Evolutionary conservation across 208 protist genomes (phyloP), one percentile per base, ranked within the genome.

Genomic region (Trypanosomatidae sp.): DNA sequence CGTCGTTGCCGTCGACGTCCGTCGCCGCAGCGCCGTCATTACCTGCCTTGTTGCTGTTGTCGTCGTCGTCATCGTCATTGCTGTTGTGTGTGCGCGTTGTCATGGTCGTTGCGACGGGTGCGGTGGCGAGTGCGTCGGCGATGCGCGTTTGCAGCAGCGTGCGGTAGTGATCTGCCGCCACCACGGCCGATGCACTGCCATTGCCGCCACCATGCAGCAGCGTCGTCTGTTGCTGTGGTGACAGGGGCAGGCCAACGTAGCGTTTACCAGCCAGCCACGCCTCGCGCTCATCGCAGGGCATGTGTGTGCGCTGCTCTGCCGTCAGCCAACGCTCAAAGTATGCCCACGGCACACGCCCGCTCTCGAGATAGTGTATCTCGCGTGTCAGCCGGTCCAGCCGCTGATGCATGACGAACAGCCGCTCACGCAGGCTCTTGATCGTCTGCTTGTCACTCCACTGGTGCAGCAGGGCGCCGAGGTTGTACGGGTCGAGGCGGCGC

Each of bases 241-340:
- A 35, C 1, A 33, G 22, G 8, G 47, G 25, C 27, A 56, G 51
- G 1, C 79, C 76, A 3, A 83, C 43, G 54, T 77, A 92, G 19
- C 63, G 55, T 30, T 71, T 66, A 2, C 84, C 84, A 2, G 53
- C 57, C 24, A 92, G 57, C 80, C 84, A 92, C 24, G 60, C 61
- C 28, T 92, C 84, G 18, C 76, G 76, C n/a, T 89, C 77, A 20
- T 89, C 84, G 55, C 66, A 83, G n/a, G 50, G 47, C 30, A 88
- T 72, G 67, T 71, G 63, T 27, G 50, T 50, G 13, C 62, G 66
- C 56, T 92, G 84, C 43, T 89, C 76, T 6, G 69, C 45, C 16
- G 84, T 92, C n/a, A 92, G 60, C 77, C 78, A 92, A 1, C 74
- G 66, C 53, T 88, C 71, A 63, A 92, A 92, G 58, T 86, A 78